Evolutionary conservation across 495 filamentous ascomycete species (phyloP).

Genomic region (Pseudevernia furfuracea): DNA sequence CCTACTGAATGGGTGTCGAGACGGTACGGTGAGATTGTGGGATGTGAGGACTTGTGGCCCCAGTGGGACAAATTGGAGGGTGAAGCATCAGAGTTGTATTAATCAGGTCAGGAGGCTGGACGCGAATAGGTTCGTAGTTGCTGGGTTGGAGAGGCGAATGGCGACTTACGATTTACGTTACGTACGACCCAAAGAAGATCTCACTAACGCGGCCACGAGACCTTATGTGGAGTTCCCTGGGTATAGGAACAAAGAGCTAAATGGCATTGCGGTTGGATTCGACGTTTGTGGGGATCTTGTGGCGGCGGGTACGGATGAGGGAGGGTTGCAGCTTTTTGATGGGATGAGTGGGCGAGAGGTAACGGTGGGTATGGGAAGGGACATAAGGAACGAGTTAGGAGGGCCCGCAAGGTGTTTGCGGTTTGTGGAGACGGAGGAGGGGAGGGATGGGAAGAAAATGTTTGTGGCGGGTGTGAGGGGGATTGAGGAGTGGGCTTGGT

Average conservation of each 20-base stretch:
- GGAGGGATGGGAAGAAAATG: constrained; percentile 5
- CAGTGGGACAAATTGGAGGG: constrained; percentile 10
- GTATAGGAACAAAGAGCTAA: constrained; percentile 6
- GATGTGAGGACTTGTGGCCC: constrained; percentile 11
- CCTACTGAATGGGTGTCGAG: constrained; percentile 15
- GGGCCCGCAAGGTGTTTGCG: constrained; percentile 10
- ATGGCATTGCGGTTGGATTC: constrained; percentile 7
- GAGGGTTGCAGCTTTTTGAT: constrained; percentile 15
- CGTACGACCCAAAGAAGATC: neutral
- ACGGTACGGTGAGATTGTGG: constrained; percentile 16
- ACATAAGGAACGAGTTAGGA: neutral
- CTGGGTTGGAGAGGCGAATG: constrained; percentile 15
- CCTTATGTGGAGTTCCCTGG: constrained; percentile 13
- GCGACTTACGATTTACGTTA: constrained; percentile 17
- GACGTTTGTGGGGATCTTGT: constrained; percentile 16
- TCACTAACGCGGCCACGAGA: neutral
- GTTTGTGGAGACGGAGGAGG: constrained; percentile 10
- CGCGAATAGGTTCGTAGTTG: constrained; percentile 15
- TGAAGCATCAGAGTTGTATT: constrained; percentile 16
- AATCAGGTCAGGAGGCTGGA: constrained; percentile 15
- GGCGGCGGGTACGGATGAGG: constrained; percentile 9
- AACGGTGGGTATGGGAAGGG: neutral
- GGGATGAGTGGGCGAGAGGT: constrained; percentile 13
- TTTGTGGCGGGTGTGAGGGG: constrained; percentile 4
- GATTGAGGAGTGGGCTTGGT: constrained; percentile 20